Evolutionary conservation across 129 eudicot species (phyloP), one percentile per base, ranked within the genome.

Genomic region (Escallonia rubra): DNA sequence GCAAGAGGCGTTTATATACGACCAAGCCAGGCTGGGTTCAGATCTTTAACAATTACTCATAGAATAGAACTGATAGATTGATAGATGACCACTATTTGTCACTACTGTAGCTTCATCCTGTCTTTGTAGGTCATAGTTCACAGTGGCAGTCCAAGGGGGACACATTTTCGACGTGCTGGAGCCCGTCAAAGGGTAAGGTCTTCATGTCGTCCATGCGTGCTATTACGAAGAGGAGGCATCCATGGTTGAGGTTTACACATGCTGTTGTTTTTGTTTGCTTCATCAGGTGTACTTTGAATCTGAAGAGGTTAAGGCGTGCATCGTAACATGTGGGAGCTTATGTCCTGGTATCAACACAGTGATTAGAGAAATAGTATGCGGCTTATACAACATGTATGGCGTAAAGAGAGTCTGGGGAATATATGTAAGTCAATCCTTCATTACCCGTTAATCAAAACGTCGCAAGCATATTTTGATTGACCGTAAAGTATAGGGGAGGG

Each of bases 331-430:
- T 57, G 98, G 98, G 63, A 95, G 98, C 13, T 79, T 92, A 67
- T 92, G 96, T 79, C 98, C 98, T 13, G 98, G 98, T 56, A 85
- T 92, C 66, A 92, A 92, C 80, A 92, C 98, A 43, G 98, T 92
- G 66, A 88, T 88, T 58, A 83, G 98, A 66, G 98, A 92, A 77
- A 59, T 88, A 47, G 98, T 92, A 41, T 83, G 86, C 59, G 85
- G 91, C 72, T 79, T 92, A 68, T 73, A 86, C 61, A 78, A 88
- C 69, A 88, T 88, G 86, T 92, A 92, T 74, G 96, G 95, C n/a
- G 98, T 92, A 42, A 82, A 69, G 42, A 88, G 74, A 71, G 82
- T 92, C 2, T 69, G 72, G 46, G 98, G 98, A 43, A 92, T 92
- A 58, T 71, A 86, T 71, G 98, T 92, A 85, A 83, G 88, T 76